Evolutionary conservation across 306 rosid genomes (phyloP).

Genomic region (Rubus idaeus): DNA sequence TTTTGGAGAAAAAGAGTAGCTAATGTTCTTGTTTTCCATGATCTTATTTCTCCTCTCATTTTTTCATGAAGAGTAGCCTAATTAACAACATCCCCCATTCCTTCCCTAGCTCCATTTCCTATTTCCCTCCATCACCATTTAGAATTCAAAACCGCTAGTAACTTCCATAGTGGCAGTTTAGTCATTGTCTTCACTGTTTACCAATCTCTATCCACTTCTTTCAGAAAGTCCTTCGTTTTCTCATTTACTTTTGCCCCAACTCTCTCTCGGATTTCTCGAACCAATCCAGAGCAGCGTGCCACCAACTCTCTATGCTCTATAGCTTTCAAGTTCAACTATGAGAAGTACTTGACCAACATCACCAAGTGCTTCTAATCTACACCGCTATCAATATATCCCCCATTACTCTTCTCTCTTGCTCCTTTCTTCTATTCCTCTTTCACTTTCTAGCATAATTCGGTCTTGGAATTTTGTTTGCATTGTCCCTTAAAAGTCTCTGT

Average conservation of each 20-base stretch:
- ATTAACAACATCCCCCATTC: background rate
- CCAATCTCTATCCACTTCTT: constrained; percentile 41
- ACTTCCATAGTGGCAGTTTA: constrained; percentile 52
- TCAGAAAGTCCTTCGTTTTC: constrained; percentile 38
- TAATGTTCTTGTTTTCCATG: background rate
- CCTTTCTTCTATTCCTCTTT: background rate
- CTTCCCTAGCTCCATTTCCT: background rate
- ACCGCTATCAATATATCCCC: constrained; percentile 37
- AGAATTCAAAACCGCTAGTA: constrained; percentile 16
- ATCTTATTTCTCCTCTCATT: too few relatives aligned
- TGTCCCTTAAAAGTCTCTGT: constrained; percentile 9
- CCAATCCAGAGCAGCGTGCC: constrained; percentile 37
- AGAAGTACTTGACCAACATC: constrained; percentile 29
- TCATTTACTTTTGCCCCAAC: constrained; percentile 32
- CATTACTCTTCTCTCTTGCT: background rate
- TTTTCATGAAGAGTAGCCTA: too few relatives aligned
- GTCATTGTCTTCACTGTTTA: constrained; percentile 48
- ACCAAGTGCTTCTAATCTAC: constrained; percentile 48
- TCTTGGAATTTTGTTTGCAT: constrained; percentile 21
- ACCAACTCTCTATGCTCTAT: constrained; percentile 46
- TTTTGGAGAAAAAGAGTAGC: too few relatives aligned
- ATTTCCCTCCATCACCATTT: constrained; percentile 19
- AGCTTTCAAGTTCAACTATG: constrained; percentile 62
- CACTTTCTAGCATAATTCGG: constrained; percentile 37
- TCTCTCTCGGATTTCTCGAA: constrained; percentile 42